Evolutionary conservation across 2,329 filamentous ascomycete species (phyloP).

Genomic region (Paracorniculantispora psalliotae): DNA sequence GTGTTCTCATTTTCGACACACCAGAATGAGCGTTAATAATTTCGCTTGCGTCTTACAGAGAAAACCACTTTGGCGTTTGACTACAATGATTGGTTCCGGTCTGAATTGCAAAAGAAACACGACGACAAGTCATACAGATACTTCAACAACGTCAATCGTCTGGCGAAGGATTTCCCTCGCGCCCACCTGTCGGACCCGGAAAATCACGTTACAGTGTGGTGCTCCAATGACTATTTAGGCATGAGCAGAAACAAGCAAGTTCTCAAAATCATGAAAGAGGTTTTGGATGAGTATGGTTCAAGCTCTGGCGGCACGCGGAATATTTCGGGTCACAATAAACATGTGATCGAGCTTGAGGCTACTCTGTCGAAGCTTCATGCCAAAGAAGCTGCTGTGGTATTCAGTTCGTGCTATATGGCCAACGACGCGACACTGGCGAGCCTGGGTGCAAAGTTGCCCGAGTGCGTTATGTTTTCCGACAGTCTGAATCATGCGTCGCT

Average conservation of each 20-base stretch:
- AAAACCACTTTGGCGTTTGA: slow-evolving; percentile 69
- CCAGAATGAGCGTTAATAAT: too few species aligned
- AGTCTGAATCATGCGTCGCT: slow-evolving; percentile 97
- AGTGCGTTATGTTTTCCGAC: slow-evolving; percentile 94
- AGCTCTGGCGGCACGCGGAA: slow-evolving; percentile 95
- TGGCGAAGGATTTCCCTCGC: slow-evolving; percentile 91
- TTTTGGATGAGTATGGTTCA: slow-evolving; percentile 87
- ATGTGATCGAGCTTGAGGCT: slow-evolving; percentile 78
- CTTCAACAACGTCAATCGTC: slow-evolving; percentile 99
- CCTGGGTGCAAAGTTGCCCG: slow-evolving; percentile 87
- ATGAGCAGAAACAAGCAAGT: slow-evolving; percentile 92
- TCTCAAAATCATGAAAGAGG: slow-evolving; percentile 86
- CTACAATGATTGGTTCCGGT: slow-evolving; percentile 83
- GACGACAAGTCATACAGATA: slow-evolving; percentile 99
- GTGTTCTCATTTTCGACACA: too few species aligned
- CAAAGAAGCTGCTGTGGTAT: slow-evolving; percentile 88
- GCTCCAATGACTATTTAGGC: slow-evolving; percentile 96
- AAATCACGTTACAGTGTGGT: slow-evolving; percentile 94
- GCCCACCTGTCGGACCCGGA: slow-evolving; percentile 82
- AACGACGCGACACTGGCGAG: slow-evolving; percentile 96
- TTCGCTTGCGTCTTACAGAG: too few species aligned
- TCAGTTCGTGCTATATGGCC: slow-evolving; percentile 95
- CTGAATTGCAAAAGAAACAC: slow-evolving; percentile 95
- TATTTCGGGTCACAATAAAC: slow-evolving; percentile 97
- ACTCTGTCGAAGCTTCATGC: slow-evolving; percentile 86